Percentiles rank a stretch among this genome's conserved stretches.
Conservation (phyloP, 345 rosid genomes). For the Reutealis trisperma region DNA sequence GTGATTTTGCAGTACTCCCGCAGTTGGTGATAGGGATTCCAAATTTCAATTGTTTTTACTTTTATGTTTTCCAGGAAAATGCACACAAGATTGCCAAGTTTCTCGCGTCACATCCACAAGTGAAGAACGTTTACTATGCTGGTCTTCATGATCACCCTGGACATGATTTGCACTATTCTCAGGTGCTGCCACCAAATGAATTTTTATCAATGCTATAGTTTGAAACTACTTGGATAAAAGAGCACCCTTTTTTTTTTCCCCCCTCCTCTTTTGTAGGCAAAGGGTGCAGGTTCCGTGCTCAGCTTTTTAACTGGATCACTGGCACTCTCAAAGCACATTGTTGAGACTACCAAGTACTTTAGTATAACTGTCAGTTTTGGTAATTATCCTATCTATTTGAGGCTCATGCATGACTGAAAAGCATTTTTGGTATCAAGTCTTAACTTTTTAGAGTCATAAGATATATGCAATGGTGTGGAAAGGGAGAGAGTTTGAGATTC, state of each 20-base stretch:
- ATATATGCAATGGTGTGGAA: background rate
- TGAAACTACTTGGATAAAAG: background rate
- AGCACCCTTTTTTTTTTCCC: background rate
- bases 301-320: slow-evolving; percentile 93
- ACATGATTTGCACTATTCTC: slow-evolving; percentile 79
- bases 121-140: slow-evolving; percentile 81
- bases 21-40: background rate
- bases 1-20: background rate
- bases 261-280: slow-evolving; percentile 66
- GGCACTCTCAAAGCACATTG: slow-evolving; percentile 81
- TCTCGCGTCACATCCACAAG: slow-evolving; percentile 74
- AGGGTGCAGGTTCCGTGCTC: slow-evolving; percentile 93
- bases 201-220: background rate
- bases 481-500: background rate
- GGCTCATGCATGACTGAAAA: background rate
- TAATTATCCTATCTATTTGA: slow-evolving; percentile 37
- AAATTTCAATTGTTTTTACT: slow-evolving; percentile 3
- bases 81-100: slow-evolving; percentile 88
- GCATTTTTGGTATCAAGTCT: background rate
- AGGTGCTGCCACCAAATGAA: slow-evolving; percentile 42
- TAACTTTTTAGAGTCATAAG: too few species aligned
- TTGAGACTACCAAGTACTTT: slow-evolving; percentile 84
- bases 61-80: slow-evolving; percentile 56
- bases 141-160: slow-evolving; percentile 91
- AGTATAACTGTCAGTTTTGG: slow-evolving; percentile 98